Evolutionary conservation across 2,329 filamentous ascomycete genomes (phyloP).

Genomic region (Verticillium dahliae): DNA sequence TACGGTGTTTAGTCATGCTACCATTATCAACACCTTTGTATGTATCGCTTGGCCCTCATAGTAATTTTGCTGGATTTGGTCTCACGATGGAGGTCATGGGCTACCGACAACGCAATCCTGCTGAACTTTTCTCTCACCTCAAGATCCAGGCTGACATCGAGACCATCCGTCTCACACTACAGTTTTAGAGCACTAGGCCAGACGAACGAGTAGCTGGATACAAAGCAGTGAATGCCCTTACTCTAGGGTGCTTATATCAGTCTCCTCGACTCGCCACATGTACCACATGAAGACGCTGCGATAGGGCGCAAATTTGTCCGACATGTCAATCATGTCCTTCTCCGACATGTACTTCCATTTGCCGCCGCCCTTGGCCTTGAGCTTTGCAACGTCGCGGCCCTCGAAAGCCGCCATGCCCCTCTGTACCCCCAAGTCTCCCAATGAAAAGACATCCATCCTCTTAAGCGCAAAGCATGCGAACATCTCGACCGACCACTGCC

Average conservation of each 20-base stretch:
- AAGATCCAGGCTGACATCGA: too few relatives aligned
- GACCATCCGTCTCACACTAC: too few relatives aligned
- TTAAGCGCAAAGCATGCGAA: conserved; percentile 96
- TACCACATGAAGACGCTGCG: conserved; percentile 97
- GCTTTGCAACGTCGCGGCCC: conserved; percentile 74
- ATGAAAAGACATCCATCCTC: conserved; percentile 86
- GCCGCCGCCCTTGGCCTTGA: conserved; percentile 66
- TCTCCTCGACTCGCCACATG: conserved; percentile 85
- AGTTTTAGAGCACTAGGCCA: too few relatives aligned
- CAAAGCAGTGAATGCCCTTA: conserved; percentile 8
- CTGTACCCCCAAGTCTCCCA: conserved; percentile 90
- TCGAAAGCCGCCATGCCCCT: conserved; percentile 85
- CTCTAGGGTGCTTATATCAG: conserved; percentile 61
- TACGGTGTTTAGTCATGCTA: too few relatives aligned
- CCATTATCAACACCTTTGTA: too few relatives aligned
- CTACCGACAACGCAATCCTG: too few relatives aligned
- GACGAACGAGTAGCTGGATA: too few relatives aligned
- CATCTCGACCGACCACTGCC: conserved; percentile 94
- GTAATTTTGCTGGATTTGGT: too few relatives aligned
- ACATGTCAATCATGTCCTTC: conserved; percentile 80
- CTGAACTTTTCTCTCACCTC: too few relatives aligned
- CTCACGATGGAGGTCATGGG: too few relatives aligned
- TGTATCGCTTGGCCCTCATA: too few relatives aligned
- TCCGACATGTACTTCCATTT: conserved; percentile 99
- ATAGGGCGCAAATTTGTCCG: conserved; percentile 77